Evolutionary conservation across 345 rosid species (phyloP).

Genomic region (Salix udensis): DNA sequence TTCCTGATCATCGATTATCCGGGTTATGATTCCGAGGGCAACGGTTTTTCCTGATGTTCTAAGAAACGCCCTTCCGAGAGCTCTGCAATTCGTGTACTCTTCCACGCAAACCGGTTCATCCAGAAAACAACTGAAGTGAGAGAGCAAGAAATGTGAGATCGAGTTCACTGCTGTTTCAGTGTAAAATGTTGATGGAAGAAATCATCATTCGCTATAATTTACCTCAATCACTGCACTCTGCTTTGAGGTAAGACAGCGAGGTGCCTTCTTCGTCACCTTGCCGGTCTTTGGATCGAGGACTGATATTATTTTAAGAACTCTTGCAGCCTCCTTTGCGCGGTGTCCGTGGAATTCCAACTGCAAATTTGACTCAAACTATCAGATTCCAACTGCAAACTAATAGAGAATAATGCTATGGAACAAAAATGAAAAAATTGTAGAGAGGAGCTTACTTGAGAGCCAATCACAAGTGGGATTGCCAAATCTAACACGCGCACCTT

Average conservation of each 20-base stretch:
- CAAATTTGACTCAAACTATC: constrained; percentile 15
- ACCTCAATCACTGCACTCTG: constrained; percentile 86
- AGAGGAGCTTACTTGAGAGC: constrained; percentile 60
- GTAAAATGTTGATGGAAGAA: neutral
- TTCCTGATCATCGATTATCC: constrained; percentile 36
- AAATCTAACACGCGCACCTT: constrained; percentile 69
- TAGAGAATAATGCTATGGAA: neutral
- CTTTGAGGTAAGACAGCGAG: constrained; percentile 72
- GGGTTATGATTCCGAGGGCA: constrained; percentile 64
- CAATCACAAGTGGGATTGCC: constrained; percentile 68
- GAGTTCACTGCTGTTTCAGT: neutral
- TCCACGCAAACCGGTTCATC: constrained; percentile 60
- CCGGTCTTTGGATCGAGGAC: constrained; percentile 87
- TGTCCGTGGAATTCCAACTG: constrained; percentile 92
- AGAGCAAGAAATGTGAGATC: constrained; percentile 3
- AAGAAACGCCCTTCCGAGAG: constrained; percentile 84
- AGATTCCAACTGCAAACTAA: neutral
- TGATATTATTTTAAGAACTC: constrained; percentile 54
- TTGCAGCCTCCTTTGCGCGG: constrained; percentile 83
- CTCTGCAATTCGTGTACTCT: constrained; percentile 63
- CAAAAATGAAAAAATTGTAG: neutral
- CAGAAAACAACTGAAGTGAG: constrained; percentile 52
- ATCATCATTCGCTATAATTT: constrained; percentile 6
- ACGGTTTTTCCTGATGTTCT: constrained; percentile 78
- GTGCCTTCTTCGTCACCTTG: constrained; percentile 65